These are phyloP conservation scores for Ilyonectria sp. DNA, from an alignment of 2,329 filamentous ascomycete genomes.

Conservation along the genomic window DNA sequence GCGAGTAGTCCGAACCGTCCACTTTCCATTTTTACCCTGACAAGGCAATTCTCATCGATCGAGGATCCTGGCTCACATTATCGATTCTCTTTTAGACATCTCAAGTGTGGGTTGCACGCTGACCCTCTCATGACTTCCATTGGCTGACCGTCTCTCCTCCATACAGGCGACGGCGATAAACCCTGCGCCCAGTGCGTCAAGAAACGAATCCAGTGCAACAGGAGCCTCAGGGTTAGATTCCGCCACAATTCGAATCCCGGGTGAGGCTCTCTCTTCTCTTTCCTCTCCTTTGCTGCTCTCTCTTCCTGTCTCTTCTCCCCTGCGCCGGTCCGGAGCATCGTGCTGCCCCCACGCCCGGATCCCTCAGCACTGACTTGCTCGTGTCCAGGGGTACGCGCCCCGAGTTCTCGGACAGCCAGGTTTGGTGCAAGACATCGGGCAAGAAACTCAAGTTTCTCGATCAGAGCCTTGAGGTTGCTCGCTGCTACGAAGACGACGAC, in stretches of 20 bases:
- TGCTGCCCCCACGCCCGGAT: background rate
- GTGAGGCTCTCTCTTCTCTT: conserved; percentile 17
- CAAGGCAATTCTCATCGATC: conserved; percentile 1
- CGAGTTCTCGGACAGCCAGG: conserved; percentile 35
- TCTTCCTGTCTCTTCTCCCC: background rate
- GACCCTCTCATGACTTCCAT: background rate
- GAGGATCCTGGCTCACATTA: conserved; percentile 21
- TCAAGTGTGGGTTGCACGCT: conserved; percentile 33
- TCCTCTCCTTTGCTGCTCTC: background rate
- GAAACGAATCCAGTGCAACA: conserved; percentile 34
- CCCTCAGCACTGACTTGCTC: conserved; percentile 12
- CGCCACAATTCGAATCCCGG: conserved; percentile 31
- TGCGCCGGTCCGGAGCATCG: background rate
- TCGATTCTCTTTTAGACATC: conserved; percentile 24
- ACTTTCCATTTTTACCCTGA: background rate
- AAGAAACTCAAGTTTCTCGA: conserved; percentile 40
- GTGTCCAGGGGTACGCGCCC: conserved; percentile 25
- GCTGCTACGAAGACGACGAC: conserved; percentile 27
- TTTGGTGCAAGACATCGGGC: conserved; percentile 36
- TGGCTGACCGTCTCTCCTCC: conserved; percentile 13
- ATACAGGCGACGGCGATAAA: conserved; percentile 37
- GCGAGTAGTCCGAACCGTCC: conserved; percentile 23
- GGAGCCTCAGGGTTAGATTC: conserved; percentile 35
- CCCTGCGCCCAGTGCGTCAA: conserved; percentile 39
- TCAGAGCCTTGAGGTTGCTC: conserved; percentile 34